These are phyloP conservation scores for Pontederia crassipes DNA, from an alignment of 176 grass and related monocot species.

Conservation along the genomic window DNA sequence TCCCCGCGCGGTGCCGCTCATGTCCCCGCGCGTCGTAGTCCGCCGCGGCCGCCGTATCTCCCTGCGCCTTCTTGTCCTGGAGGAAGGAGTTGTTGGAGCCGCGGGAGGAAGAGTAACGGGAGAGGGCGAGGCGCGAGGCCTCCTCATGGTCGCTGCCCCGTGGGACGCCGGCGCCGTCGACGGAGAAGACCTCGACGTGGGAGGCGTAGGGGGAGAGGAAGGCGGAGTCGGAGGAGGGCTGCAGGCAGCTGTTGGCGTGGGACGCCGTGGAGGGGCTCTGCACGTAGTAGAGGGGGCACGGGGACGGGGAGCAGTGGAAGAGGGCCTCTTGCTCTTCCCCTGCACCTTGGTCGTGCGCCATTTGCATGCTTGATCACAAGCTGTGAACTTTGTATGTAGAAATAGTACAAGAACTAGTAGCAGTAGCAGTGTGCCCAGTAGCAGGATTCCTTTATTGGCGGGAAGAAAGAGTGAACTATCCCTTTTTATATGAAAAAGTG, in stretches of 20 bases:
- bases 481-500: too few species aligned
- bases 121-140: slow-evolving; percentile 56
- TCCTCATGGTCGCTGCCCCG: slow-evolving; percentile 22
- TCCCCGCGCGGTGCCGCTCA: slow-evolving; percentile 28
- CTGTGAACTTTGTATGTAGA: too few species aligned
- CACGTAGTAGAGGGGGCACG: slow-evolving; percentile 69
- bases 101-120: slow-evolving; percentile 83
- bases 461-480: too few species aligned
- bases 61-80: slow-evolving; percentile 30
- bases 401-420: too few species aligned
- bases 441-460: too few species aligned
- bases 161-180: slow-evolving; percentile 4
- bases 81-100: slow-evolving; percentile 85
- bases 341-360: slow-evolving; percentile 4
- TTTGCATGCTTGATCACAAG: too few species aligned
- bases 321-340: slow-evolving; percentile 56
- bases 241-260: slow-evolving; percentile 52
- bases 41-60: neutral
- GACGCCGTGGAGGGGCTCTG: slow-evolving; percentile 82
- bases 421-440: too few species aligned
- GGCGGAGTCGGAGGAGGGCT: slow-evolving; percentile 48
- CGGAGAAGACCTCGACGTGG: slow-evolving; percentile 10
- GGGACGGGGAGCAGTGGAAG: slow-evolving; percentile 61
- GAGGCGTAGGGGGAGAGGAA: slow-evolving; percentile 46
- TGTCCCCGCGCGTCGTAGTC: slow-evolving; percentile 10